A percentile compares a stretch with the other conserved stretches of the same genome.
phyloP scores from a whole-genome alignment of 2,329 filamentous ascomycete species.

The Anthostomella pinea region DNA sequence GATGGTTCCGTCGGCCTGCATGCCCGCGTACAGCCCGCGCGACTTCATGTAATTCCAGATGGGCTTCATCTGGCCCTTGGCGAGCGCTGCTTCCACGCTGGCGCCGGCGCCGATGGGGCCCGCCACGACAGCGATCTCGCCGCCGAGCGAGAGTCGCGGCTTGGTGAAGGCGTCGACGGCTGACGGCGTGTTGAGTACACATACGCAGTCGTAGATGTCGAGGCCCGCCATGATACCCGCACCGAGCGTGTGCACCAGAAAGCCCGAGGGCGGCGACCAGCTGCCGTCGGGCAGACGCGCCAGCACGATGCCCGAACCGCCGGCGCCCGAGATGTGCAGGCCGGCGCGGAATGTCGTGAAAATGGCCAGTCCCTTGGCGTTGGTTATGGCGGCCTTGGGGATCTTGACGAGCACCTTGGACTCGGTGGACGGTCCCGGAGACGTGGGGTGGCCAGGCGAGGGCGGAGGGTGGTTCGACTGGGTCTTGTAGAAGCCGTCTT shows the following conservation, averaged over 20 bases:
- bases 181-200: slow-evolving; percentile 76
- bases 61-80: slow-evolving; percentile 42
- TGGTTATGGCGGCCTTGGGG: slow-evolving; percentile 57
- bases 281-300: slow-evolving; percentile 60
- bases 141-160: slow-evolving; percentile 72
- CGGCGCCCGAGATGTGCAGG: slow-evolving; percentile 63
- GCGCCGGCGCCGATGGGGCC: slow-evolving; percentile 69
- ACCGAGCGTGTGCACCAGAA: slow-evolving; percentile 76
- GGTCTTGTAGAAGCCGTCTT: slow-evolving; percentile 52
- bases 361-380: slow-evolving; percentile 67
- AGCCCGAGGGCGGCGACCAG: slow-evolving; percentile 81
- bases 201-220: slow-evolving; percentile 86
- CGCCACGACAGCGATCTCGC: slow-evolving; percentile 73
- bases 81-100: slow-evolving; percentile 63
- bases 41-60: slow-evolving; percentile 88
- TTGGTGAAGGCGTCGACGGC: slow-evolving; percentile 76
- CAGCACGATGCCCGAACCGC: slow-evolving; percentile 63
- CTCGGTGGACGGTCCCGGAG: slow-evolving; percentile 34
- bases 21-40: slow-evolving; percentile 81
- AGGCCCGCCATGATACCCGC: slow-evolving; percentile 78
- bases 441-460: slow-evolving; percentile 22
- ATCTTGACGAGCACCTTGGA: slow-evolving; percentile 52
- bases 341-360: slow-evolving; percentile 70
- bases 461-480: slow-evolving; percentile 21
- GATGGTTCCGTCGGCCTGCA: slow-evolving; percentile 83